A percentile compares a stretch with the other conserved stretches of the same genome.
phyloP scores from a whole-genome alignment of 176 grass and related monocot species.

The Rhynchospora pubera region DNA sequence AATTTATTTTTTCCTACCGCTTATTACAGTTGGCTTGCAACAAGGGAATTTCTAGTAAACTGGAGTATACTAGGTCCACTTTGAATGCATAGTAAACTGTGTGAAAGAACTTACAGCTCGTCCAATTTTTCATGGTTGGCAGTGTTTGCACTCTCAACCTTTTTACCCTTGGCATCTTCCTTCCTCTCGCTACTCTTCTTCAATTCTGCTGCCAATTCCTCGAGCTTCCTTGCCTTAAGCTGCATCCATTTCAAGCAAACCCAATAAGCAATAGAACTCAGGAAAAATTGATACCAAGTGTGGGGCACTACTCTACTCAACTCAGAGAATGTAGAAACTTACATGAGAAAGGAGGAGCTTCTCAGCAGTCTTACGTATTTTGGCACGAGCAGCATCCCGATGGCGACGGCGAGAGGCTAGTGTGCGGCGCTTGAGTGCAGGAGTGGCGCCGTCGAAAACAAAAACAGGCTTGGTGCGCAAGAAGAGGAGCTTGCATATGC shows the following conservation, averaged over 20 bases:
- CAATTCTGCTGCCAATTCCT: conserved; percentile 82
- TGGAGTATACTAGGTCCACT: neutral
- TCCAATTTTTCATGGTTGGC: conserved; percentile 60
- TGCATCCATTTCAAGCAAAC: conserved; percentile 4
- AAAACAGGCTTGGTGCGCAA: conserved; percentile 77
- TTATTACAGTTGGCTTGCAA: neutral
- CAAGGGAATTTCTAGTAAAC: neutral
- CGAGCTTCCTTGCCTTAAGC: conserved; percentile 88
- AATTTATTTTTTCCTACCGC: neutral
- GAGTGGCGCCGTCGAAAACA: conserved; percentile 79
- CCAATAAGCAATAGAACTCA: neutral
- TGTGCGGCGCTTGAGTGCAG: conserved; percentile 71
- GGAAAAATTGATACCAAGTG: neutral
- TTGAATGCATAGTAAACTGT: neutral
- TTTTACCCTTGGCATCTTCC: conserved; percentile 41
- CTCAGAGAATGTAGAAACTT: neutral
- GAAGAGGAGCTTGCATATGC: conserved; percentile 96
- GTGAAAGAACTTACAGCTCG: conserved; percentile 55
- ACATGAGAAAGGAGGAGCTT: conserved; percentile 87
- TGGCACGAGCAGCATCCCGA: conserved; percentile 70
- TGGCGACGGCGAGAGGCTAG: conserved; percentile 71
- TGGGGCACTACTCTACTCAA: neutral
- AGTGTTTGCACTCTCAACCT: conserved; percentile 26
- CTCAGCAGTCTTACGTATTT: conserved; percentile 93
- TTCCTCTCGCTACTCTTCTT: conserved; percentile 21